Evolutionary conservation across 352 stramenopile genomes (phyloP).

Genomic region (Globisporangium perplexum): DNA sequence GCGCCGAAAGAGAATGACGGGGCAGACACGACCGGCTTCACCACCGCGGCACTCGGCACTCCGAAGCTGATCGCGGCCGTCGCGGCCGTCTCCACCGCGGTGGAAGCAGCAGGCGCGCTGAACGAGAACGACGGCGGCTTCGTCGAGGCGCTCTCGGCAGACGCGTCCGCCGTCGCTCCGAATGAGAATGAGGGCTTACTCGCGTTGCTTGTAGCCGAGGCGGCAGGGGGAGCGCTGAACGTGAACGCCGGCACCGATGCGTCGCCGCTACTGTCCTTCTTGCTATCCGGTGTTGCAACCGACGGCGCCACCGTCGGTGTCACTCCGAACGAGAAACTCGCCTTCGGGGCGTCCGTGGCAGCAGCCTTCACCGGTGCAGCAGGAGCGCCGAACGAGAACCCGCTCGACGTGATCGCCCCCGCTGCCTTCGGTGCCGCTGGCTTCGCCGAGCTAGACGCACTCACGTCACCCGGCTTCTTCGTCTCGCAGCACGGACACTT

Average conservation of each 20-base stretch:
- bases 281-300: too few species aligned
- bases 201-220: constrained; percentile 11
- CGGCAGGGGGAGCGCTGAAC: constrained; percentile 34
- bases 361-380: constrained; percentile 6
- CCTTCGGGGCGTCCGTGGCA: constrained; percentile 3
- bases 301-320: background rate
- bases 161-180: constrained; percentile 2
- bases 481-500: constrained; percentile 85
- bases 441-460: constrained; percentile 1
- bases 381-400: constrained; percentile 26
- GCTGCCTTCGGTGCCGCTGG: background rate
- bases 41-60: background rate
- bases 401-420: constrained; percentile 11
- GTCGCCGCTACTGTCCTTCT: constrained; percentile 9
- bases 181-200: constrained; percentile 23
- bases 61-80: constrained; percentile 30
- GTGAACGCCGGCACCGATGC: constrained; percentile 32
- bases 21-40: constrained; percentile 3
- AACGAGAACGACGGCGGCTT: constrained; percentile 22
- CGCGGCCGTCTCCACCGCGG: constrained; percentile 2
- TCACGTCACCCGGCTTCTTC: constrained; percentile 25
- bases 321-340: constrained; percentile 27
- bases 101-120: constrained; percentile 3
- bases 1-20: constrained; percentile 17
- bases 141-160: background rate